A percentile compares a stretch with the other conserved stretches of the same genome.
Conservation (phyloP, 306 rosid genomes). For the cucumber (Cucumis sativus) region DNA sequence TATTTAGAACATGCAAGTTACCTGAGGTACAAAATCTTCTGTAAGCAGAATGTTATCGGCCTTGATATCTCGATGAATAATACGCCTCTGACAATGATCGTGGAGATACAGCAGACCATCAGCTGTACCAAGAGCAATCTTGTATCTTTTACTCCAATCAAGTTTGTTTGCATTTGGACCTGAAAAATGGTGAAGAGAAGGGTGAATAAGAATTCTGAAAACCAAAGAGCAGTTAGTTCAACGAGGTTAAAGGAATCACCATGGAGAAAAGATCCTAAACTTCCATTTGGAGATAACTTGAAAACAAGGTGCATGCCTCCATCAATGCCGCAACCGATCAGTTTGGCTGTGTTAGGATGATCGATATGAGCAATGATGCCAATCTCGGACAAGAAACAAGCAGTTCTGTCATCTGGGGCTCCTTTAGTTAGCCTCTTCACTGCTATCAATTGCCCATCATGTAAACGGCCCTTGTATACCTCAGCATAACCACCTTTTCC, state of each 20-base stretch:
- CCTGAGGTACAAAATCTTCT: constrained; percentile 71
- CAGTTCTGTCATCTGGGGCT: constrained; percentile 38
- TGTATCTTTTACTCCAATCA: constrained; percentile 64
- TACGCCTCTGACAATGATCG: constrained; percentile 52
- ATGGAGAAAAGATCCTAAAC: constrained; percentile 63
- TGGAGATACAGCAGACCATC: constrained; percentile 75
- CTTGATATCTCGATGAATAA: constrained; percentile 79
- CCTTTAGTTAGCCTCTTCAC: constrained; percentile 52
- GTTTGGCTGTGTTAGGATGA: constrained; percentile 66
- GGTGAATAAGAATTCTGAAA: constrained; percentile 2
- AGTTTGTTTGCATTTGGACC: constrained; percentile 32
- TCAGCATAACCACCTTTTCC: constrained; percentile 74
- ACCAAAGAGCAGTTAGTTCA: not conserved
- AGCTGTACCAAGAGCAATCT: constrained; percentile 51
- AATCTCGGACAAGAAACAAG: constrained; percentile 56
- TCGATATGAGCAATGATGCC: constrained; percentile 60
- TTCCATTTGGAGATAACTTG: constrained; percentile 52
- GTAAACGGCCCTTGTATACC: constrained; percentile 58
- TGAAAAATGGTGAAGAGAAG: constrained; percentile 12
- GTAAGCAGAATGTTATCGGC: constrained; percentile 67
- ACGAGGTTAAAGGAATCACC: constrained; percentile 18
- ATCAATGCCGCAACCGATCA: constrained; percentile 61
- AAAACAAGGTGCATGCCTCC: constrained; percentile 68
- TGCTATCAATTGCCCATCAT: constrained; percentile 56
- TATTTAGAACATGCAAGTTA: constrained; percentile 18